phyloP scores from a whole-genome alignment of 2,329 filamentous ascomycete species.

The Setomelanomma holmii region DNA sequence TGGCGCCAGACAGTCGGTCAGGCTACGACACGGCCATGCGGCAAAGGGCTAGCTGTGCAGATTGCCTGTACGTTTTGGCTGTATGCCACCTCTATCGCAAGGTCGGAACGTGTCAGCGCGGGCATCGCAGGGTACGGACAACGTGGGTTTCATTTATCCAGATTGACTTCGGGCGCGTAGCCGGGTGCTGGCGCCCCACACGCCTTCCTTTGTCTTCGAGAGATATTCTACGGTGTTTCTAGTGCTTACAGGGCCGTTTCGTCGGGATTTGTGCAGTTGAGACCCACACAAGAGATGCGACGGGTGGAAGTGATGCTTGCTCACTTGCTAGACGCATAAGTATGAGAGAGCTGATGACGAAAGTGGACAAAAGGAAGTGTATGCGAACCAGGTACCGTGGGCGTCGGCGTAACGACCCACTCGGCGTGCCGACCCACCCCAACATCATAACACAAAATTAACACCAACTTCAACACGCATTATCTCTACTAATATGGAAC shows the following conservation, averaged over 20 bases:
- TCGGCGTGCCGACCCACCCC: too few relatives aligned
- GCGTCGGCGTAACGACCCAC: too few relatives aligned
- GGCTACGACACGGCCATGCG: background rate
- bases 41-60: background rate
- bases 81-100: background rate
- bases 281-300: conserved; percentile 3
- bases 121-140: conserved; percentile 5
- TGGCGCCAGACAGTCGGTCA: conserved; percentile 9
- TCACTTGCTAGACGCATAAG: background rate
- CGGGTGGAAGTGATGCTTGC: background rate
- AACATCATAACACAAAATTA: too few relatives aligned
- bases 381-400: background rate
- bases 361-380: background rate
- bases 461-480: too few relatives aligned
- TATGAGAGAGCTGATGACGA: background rate
- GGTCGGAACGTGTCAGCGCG: conserved; percentile 10
- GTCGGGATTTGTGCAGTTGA: conserved; percentile 20
- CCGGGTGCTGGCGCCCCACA: conserved; percentile 11
- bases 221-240: conserved; percentile 27
- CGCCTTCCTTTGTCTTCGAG: conserved; percentile 15
- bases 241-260: conserved; percentile 23
- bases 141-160: conserved; percentile 22
- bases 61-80: background rate
- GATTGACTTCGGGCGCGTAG: conserved; percentile 13
- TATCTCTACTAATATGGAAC: too few relatives aligned